A percentile compares a stretch with the other conserved stretches of the same genome.
Evolutionary conservation across 140 eudicot species (phyloP).

Genomic region (Anethum foeniculum): DNA sequence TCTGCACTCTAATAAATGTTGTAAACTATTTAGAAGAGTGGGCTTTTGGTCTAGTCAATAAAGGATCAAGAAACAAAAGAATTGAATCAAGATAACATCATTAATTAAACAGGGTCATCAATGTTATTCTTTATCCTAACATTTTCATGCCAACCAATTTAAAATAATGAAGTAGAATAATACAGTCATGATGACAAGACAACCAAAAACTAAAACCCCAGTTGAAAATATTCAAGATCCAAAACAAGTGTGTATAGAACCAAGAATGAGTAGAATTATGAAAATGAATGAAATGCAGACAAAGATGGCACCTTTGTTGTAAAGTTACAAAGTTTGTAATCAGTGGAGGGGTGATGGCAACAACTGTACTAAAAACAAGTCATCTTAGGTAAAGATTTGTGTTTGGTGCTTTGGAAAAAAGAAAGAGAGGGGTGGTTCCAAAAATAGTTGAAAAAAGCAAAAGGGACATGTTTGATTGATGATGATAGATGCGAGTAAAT

Average conservation of each 20-base stretch:
- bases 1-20: not conserved
- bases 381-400: not conserved
- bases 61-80: constrained; percentile 2
- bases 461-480: not conserved
- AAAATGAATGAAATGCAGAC: not conserved
- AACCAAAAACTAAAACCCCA: constrained; percentile 5
- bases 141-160: constrained; percentile 11
- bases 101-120: constrained; percentile 6
- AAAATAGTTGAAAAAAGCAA: not conserved
- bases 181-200: constrained; percentile 9
- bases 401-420: not conserved
- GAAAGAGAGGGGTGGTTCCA: not conserved
- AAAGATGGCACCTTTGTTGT: constrained; percentile 17
- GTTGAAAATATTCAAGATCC: constrained; percentile 16
- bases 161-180: constrained; percentile 13
- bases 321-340: not conserved
- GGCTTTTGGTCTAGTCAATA: not conserved
- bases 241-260: not conserved
- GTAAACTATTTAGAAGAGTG: not conserved
- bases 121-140: not conserved
- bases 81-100: not conserved
- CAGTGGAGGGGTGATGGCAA: not conserved
- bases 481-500: not conserved
- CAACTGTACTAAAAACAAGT: not conserved
- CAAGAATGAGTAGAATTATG: not conserved